phyloP scores from a whole-genome alignment of 805 yeast species.

The Scheffersomyces lignosus region DNA sequence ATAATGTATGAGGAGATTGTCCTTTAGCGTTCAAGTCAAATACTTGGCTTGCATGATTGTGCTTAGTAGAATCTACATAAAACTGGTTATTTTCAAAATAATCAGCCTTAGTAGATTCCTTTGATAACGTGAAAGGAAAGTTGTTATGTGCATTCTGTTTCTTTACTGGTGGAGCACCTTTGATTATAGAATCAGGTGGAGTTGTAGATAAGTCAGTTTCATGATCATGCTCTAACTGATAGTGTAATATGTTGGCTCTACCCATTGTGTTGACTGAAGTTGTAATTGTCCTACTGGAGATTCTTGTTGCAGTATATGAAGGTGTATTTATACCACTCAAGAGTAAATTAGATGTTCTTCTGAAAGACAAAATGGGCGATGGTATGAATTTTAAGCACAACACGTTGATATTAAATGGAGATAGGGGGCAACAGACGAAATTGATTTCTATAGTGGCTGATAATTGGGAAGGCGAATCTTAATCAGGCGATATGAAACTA shows the following conservation, averaged over 20 bases:
- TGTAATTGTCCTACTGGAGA: too few relatives aligned
- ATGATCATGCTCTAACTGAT: constrained; percentile 40
- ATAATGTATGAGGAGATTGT: constrained; percentile 88
- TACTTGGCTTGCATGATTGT: constrained; percentile 51
- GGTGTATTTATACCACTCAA: too few relatives aligned
- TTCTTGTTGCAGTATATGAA: too few relatives aligned
- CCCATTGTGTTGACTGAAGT: constrained; percentile 27
- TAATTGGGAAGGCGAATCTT: too few relatives aligned
- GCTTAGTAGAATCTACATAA: constrained; percentile 47
- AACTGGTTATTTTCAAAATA: constrained; percentile 48
- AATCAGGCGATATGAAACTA: too few relatives aligned
- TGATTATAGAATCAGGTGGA: constrained; percentile 1
- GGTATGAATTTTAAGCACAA: too few relatives aligned
- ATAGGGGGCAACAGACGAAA: too few relatives aligned
- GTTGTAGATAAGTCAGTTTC: constrained; percentile 29
- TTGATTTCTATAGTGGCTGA: too few relatives aligned
- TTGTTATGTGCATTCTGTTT: constrained; percentile 13
- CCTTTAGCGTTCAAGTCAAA: constrained; percentile 72
- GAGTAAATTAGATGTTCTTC: too few relatives aligned
- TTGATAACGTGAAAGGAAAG: constrained; percentile 48
- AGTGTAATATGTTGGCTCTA: constrained; percentile 40
- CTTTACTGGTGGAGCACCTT: constrained; percentile 2
- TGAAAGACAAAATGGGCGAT: too few relatives aligned
- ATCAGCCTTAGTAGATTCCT: constrained; percentile 49
- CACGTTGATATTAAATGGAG: too few relatives aligned